phyloP scores from a whole-genome alignment of 805 yeast species.

The Ogataea populi-albae region DNA sequence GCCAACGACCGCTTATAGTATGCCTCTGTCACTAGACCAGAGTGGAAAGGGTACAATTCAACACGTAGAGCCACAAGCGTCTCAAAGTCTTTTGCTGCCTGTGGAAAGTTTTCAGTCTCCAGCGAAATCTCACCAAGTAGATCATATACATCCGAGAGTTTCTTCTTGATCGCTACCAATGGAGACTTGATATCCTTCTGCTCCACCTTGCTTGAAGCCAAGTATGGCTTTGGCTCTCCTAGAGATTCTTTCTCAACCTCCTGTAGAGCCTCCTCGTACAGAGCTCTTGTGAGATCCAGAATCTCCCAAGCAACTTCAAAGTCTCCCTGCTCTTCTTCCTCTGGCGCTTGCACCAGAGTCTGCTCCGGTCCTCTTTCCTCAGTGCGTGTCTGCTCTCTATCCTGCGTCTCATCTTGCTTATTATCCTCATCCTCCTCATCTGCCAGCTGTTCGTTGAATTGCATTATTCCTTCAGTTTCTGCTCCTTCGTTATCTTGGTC shows the following conservation, averaged over 20 bases:
- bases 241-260: conserved; percentile 14
- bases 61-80: conserved; percentile 53
- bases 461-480: conserved; percentile 19
- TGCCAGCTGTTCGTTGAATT: conserved; percentile 28
- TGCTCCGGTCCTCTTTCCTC: conserved; percentile 24
- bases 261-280: conserved; percentile 49
- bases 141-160: conserved; percentile 71
- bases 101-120: conserved; percentile 83
- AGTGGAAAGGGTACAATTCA: conserved; percentile 47
- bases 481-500: conserved; percentile 28
- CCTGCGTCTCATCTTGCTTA: conserved; percentile 24
- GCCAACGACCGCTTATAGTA: conserved; percentile 81
- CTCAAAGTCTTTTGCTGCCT: conserved; percentile 69
- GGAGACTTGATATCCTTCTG: conserved; percentile 25
- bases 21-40: conserved; percentile 68
- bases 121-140: conserved; percentile 85
- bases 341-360: conserved; percentile 27
- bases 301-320: conserved; percentile 90
- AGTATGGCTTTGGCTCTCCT: conserved; percentile 16
- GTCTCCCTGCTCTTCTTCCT: conserved; percentile 54
- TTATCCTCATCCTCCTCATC: conserved; percentile 34
- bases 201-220: conserved; percentile 21
- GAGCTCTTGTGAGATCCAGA: conserved; percentile 70
- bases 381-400: conserved; percentile 15
- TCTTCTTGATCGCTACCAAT: conserved; percentile 40